A percentile compares a stretch with the other conserved stretches of the same genome.
These are phyloP conservation scores for Nelumbo lutea DNA, from an alignment of 164 flowering plant species.

Conservation along the genomic window DNA sequence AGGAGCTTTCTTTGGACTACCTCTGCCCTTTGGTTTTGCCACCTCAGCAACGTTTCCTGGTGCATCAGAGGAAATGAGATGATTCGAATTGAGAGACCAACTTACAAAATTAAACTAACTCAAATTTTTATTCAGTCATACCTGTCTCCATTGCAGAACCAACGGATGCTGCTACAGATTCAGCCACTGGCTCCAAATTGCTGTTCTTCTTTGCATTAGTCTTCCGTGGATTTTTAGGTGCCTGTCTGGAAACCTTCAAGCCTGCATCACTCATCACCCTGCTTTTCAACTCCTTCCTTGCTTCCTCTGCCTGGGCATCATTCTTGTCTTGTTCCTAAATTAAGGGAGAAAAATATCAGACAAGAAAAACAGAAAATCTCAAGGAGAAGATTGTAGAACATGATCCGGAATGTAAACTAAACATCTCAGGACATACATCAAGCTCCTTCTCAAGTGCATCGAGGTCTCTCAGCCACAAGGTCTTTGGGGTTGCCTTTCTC, in stretches of 20 bases:
- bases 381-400: not conserved
- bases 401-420: not conserved
- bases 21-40: slow-evolving; percentile 57
- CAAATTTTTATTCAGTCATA: slow-evolving; percentile 9
- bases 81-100: not conserved
- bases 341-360: not conserved
- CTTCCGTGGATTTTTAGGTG: slow-evolving; percentile 37
- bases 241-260: slow-evolving; percentile 20
- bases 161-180: slow-evolving; percentile 21
- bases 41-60: slow-evolving; percentile 33
- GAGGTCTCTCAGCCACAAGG: slow-evolving; percentile 78
- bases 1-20: slow-evolving; percentile 57
- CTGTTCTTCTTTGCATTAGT: slow-evolving; percentile 43
- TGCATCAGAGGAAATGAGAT: not conserved
- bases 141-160: slow-evolving; percentile 40
- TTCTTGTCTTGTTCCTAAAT: slow-evolving; percentile 32
- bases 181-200: slow-evolving; percentile 31
- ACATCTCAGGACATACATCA: slow-evolving; percentile 36
- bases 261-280: slow-evolving; percentile 25
- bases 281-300: slow-evolving; percentile 11
- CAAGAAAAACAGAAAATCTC: not conserved
- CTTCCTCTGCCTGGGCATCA: slow-evolving; percentile 24
- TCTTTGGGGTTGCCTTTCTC: slow-evolving; percentile 42
- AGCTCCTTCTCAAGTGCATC: slow-evolving; percentile 57
- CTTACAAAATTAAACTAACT: not conserved